phyloP scores from a whole-genome alignment of 768 basidiomycete species.

The Tricholoma sp. region DNA sequence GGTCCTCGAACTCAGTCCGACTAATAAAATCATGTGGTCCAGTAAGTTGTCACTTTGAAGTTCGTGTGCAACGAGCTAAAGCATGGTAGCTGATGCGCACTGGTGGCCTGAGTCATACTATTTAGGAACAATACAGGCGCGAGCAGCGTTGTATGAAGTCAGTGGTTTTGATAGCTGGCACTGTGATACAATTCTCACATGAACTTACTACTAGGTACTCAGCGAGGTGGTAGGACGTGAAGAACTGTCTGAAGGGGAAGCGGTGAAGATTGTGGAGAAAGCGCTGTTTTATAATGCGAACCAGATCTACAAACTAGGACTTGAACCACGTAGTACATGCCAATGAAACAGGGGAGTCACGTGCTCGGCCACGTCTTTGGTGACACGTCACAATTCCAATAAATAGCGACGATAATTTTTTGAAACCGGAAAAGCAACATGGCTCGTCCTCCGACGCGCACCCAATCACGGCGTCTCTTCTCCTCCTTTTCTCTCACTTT shows the following conservation, averaged over 20 bases:
- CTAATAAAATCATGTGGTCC: constrained; percentile 79
- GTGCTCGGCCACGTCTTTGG: constrained; percentile 35
- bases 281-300: constrained; percentile 68
- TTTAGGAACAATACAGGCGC: constrained; percentile 58
- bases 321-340: constrained; percentile 20
- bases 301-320: constrained; percentile 51
- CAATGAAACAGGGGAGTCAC: constrained; percentile 18
- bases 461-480: constrained; percentile 47
- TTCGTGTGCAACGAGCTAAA: neutral
- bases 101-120: constrained; percentile 80
- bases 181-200: neutral
- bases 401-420: constrained; percentile 23
- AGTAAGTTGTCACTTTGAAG: constrained; percentile 38
- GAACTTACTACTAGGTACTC: constrained; percentile 46
- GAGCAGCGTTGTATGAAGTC: constrained; percentile 57
- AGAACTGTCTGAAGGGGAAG: constrained; percentile 52
- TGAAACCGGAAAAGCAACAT: constrained; percentile 28
- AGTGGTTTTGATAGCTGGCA: constrained; percentile 2
- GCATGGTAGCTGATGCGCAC: constrained; percentile 48
- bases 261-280: constrained; percentile 46
- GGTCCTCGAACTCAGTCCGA: constrained; percentile 66
- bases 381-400: constrained; percentile 36
- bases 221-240: constrained; percentile 38
- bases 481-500: constrained; percentile 58
- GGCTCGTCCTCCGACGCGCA: constrained; percentile 50